phyloP scores from a whole-genome alignment of 768 basidiomycete genomes.

The Mycena olivaceomarginata region DNA sequence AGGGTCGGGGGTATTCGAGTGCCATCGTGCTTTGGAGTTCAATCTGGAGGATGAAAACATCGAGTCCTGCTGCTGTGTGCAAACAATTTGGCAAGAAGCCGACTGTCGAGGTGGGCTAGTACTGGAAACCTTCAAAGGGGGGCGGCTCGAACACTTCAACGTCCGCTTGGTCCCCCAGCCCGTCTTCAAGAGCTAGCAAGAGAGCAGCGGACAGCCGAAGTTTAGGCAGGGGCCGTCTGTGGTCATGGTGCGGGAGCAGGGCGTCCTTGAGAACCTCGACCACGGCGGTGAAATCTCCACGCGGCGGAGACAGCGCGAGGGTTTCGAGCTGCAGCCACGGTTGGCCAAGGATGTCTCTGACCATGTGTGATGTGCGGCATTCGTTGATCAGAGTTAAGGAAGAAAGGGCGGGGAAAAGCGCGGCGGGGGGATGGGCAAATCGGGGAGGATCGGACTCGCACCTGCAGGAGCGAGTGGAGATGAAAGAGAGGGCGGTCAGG shows the following conservation, averaged over 20 bases:
- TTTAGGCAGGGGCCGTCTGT: background rate
- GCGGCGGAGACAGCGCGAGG: background rate
- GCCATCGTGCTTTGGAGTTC: too few species aligned
- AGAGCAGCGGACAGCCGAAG: too few species aligned
- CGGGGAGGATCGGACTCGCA: background rate
- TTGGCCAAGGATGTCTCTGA: background rate
- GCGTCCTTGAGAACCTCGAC: background rate
- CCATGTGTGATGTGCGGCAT: slow-evolving; percentile 10
- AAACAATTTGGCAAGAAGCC: too few species aligned
- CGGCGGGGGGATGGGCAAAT: background rate
- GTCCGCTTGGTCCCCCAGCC: too few species aligned
- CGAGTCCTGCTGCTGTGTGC: too few species aligned
- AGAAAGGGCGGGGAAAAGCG: slow-evolving; percentile 16
- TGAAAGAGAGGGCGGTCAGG: slow-evolving; percentile 15
- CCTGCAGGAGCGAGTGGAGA: background rate
- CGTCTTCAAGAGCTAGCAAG: too few species aligned
- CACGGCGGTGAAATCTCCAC: background rate
- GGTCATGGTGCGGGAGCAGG: background rate
- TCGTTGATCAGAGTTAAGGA: slow-evolving; percentile 15
- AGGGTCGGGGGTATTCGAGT: too few species aligned
- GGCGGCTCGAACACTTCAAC: too few species aligned
- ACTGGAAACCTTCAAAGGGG: too few species aligned
- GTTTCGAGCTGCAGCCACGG: background rate
- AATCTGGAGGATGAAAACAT: too few species aligned
- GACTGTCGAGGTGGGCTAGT: too few species aligned